phyloP scores from a whole-genome alignment of 495 filamentous ascomycete species.

The Aspergillus haitiensis region DNA sequence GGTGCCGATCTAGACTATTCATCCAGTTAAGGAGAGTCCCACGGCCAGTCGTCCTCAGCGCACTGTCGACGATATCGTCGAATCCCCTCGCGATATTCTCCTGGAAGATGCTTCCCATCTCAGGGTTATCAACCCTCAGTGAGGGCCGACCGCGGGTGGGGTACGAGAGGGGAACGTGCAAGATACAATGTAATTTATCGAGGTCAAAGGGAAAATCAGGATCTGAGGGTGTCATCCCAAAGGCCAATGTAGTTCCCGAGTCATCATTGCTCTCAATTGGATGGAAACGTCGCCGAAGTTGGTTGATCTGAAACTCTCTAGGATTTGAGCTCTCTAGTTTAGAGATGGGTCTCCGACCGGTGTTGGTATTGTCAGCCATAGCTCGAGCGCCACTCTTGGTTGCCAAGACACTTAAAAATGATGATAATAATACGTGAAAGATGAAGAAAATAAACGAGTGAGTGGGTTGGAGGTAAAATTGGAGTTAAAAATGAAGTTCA shows the following conservation, averaged over 20 bases:
- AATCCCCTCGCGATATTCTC: constrained; percentile 82
- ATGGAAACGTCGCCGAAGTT: constrained; percentile 70
- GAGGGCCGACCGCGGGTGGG: constrained; percentile 53
- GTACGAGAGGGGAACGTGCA: constrained; percentile 67
- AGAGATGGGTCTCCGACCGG: constrained; percentile 64
- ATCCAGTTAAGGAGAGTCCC: constrained; percentile 66
- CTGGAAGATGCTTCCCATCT: constrained; percentile 78
- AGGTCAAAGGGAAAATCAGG: constrained; percentile 85
- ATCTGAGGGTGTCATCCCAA: constrained; percentile 75
- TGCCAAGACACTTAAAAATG: constrained; percentile 1
- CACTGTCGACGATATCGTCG: constrained; percentile 58
- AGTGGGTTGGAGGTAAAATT: too few relatives aligned
- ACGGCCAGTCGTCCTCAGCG: constrained; percentile 46
- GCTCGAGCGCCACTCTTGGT: constrained; percentile 8
- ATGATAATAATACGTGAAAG: neutral
- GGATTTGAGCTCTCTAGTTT: constrained; percentile 65
- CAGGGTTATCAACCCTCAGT: constrained; percentile 67
- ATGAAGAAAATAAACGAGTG: neutral
- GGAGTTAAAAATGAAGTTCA: too few relatives aligned
- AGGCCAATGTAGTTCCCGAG: constrained; percentile 57
- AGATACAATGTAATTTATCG: constrained; percentile 65
- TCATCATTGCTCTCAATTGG: constrained; percentile 57
- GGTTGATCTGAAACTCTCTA: constrained; percentile 72
- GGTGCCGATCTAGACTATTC: constrained; percentile 70
- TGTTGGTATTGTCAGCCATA: constrained; percentile 17